Conservation (phyloP, 2,329 filamentous ascomycete genomes). For the Phaeoacremonium minimum region DNA sequence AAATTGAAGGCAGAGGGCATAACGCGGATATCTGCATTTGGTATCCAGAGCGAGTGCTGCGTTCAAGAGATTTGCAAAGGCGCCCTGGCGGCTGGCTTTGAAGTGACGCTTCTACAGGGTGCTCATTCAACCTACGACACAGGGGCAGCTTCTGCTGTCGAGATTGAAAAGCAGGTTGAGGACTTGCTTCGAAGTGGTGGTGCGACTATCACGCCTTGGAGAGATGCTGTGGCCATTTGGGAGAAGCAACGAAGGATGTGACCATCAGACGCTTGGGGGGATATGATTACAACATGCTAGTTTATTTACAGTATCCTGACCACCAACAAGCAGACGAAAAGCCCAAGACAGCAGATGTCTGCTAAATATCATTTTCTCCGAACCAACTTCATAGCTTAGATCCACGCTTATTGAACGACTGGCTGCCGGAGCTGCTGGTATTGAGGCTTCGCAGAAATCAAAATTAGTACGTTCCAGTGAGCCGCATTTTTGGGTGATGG, state of each 20-base stretch:
- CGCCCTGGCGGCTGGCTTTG: conserved; percentile 20
- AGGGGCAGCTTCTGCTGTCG: conserved; percentile 13
- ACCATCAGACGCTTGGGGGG: too few species aligned
- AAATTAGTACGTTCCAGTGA: too few species aligned
- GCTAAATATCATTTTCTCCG: too few species aligned
- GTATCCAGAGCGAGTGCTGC: conserved; percentile 26
- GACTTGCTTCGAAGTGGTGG: conserved; percentile 14
- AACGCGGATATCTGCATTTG: conserved; percentile 18
- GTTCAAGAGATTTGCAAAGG: conserved; percentile 19
- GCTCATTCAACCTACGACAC: conserved; percentile 25
- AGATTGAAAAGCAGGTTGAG: conserved; percentile 22
- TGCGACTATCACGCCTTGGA: conserved; percentile 15
- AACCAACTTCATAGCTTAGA: too few species aligned
- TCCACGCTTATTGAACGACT: too few species aligned
- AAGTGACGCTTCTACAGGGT: conserved; percentile 20
- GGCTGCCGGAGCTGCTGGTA: too few species aligned
- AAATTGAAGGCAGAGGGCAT: conserved; percentile 16
- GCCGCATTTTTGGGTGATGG: too few species aligned
- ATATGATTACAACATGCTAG: too few species aligned
- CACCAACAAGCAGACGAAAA: too few species aligned
- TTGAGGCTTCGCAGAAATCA: too few species aligned
- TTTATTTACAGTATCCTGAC: too few species aligned
- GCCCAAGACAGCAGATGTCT: too few species aligned
- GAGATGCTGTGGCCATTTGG: conserved; percentile 11
- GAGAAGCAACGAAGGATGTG: conserved; percentile 8